A percentile compares a stretch with the other conserved stretches of the same genome.
These are phyloP conservation scores for Conticribra weissflogii DNA, from an alignment of 108 stramenopile genomes.

Conservation along the genomic window DNA sequence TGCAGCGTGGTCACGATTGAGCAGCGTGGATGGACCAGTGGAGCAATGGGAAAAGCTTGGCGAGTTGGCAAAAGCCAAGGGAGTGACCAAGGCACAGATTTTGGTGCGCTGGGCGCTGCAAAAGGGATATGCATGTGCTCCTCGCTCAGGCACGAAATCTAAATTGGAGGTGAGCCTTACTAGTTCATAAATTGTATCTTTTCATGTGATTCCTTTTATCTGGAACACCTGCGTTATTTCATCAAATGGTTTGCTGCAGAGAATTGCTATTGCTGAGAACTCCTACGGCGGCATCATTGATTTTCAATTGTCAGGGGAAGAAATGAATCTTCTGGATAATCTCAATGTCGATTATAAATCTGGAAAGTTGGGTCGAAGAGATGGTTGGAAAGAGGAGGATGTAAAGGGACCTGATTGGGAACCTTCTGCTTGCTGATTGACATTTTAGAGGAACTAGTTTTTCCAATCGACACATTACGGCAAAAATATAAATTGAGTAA, in stretches of 20 bases:
- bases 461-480: too few relatives aligned
- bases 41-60: slow-evolving; percentile 64
- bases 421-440: too few relatives aligned
- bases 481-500: too few relatives aligned
- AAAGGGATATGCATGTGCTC: slow-evolving; percentile 75
- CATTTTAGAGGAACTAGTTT: too few relatives aligned
- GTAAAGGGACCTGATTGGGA: slow-evolving; percentile 72
- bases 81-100: slow-evolving; percentile 83
- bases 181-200: neutral
- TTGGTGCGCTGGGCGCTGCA: slow-evolving; percentile 79
- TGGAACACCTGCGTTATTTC: neutral
- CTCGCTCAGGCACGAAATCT: slow-evolving; percentile 59
- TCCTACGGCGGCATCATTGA: slow-evolving; percentile 60
- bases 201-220: neutral
- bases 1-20: slow-evolving; percentile 77
- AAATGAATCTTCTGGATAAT: slow-evolving; percentile 66
- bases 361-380: slow-evolving; percentile 71
- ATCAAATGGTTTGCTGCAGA: neutral
- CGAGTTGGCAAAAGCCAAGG: slow-evolving; percentile 55
- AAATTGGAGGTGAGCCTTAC: slow-evolving; percentile 54
- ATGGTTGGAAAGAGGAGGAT: slow-evolving; percentile 80
- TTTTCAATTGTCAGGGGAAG: slow-evolving; percentile 51
- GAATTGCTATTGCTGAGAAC: slow-evolving; percentile 79
- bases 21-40: slow-evolving; percentile 57
- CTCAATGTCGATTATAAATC: slow-evolving; percentile 61